Evolutionary conservation across 768 basidiomycete genomes (phyloP), one percentile per base, ranked within the genome.

Genomic region (Russula emetica): DNA sequence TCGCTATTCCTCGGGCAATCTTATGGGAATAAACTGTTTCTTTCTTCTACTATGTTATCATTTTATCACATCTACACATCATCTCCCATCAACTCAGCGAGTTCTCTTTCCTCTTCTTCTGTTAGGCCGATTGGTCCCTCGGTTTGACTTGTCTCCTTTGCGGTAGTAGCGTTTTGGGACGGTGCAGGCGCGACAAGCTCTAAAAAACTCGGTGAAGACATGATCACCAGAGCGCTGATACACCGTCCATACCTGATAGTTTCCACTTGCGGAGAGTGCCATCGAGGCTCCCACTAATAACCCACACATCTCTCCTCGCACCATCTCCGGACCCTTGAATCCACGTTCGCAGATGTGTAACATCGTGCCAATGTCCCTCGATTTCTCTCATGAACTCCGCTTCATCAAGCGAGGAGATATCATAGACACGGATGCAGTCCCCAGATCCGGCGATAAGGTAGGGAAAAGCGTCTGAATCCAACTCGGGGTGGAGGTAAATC

Each of bases 311-410:
- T 66, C 77, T 78, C n/a, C 77, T 79, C 58, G 71, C 74, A 9
- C 78, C 78, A 65, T 80, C 81, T 28, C 76, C 76, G 10, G 77
- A 76, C 59, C 73, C 77, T 32, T 85, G 80, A 68, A 82, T 75
- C 93, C 94, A 97, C 13, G 87, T 76, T 32, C 81, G 80, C 57
- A 98, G 75, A 5, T 82, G 84, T 5, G 84, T 89, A 18, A 98
- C 86, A 69, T 97, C 92, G 68, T 92, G 92, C 84, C 88, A 92
- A 71, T 98, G 96, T 7, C 84, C 94, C 68, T 97, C 91, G 13
- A 91, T 75, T 69, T 85, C 84, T 30, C 80, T 78, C n/a, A 94
- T 72, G 32, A 91, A 74, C 63, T 89, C 88, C 1, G 86, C 86
- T 67, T 86, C 85, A 28, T 85, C 80, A 26, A 80, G 76, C 2